Conservation (phyloP, 306 rosid species). For the Acacia acuminata region DNA sequence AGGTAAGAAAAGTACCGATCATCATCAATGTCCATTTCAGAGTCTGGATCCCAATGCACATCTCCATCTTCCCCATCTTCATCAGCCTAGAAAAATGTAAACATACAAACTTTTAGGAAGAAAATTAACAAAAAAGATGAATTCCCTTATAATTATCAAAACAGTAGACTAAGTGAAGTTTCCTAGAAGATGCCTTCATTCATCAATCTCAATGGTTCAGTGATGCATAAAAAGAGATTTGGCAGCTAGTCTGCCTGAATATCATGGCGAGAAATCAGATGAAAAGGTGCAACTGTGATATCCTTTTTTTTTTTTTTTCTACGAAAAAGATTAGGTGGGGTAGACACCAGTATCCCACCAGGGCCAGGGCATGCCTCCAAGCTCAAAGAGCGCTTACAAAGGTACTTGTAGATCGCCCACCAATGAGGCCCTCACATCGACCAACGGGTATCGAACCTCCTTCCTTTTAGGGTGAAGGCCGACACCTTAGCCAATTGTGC, state of each 20-base stretch:
- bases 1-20: constrained; percentile 55
- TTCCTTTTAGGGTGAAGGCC: too few species aligned
- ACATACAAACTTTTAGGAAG: background rate
- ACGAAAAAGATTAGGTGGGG: too few species aligned
- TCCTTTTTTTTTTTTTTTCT: too few species aligned
- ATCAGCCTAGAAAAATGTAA: constrained; percentile 51
- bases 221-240: background rate
- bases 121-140: background rate
- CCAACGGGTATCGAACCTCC: too few species aligned
- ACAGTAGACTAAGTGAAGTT: background rate
- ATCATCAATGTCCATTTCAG: constrained; percentile 69
- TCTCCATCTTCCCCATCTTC: constrained; percentile 69
- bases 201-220: background rate
- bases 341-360: too few species aligned
- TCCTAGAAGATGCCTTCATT: background rate
- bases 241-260: background rate
- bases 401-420: too few species aligned
- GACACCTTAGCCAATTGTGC: too few species aligned
- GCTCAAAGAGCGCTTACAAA: too few species aligned
- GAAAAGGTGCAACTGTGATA: background rate
- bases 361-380: too few species aligned
- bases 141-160: background rate
- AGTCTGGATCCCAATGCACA: constrained; percentile 69
- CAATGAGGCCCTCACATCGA: too few species aligned
- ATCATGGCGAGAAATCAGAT: background rate